Conservation (phyloP, 257 asterid species). For the Fraxinus excelsior region DNA sequence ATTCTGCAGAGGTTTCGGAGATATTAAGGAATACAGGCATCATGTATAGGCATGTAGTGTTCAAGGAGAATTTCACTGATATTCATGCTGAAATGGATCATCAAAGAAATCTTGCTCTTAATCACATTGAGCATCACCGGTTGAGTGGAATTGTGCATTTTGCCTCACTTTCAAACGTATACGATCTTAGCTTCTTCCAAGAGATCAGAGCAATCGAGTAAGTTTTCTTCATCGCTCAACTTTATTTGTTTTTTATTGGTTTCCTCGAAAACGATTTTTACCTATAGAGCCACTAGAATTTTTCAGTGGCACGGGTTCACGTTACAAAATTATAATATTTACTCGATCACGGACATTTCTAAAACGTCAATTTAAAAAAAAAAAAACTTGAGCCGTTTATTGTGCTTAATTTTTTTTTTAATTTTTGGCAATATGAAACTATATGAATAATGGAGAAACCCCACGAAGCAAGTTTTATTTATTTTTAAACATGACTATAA, state of each 20-base stretch:
- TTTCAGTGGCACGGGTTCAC: too few relatives aligned
- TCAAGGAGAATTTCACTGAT: constrained; percentile 77
- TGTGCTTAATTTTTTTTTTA: too few relatives aligned
- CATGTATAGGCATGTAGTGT: constrained; percentile 85
- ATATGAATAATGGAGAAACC: too few relatives aligned
- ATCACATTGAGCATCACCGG: constrained; percentile 87
- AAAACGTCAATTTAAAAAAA: too few relatives aligned
- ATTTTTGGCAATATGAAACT: too few relatives aligned
- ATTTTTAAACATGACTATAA: too few relatives aligned
- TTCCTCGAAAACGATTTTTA: neutral
- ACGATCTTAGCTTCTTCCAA: constrained; percentile 80
- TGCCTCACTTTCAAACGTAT: constrained; percentile 73
- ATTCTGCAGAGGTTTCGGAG: constrained; percentile 57
- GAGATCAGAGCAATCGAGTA: constrained; percentile 78
- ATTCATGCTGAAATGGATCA: constrained; percentile 65
- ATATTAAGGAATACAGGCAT: constrained; percentile 68
- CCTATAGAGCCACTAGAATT: neutral
- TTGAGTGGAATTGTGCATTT: constrained; percentile 89
- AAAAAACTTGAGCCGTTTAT: too few relatives aligned
- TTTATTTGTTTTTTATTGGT: neutral
- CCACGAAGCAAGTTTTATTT: too few relatives aligned
- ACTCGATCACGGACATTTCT: too few relatives aligned
- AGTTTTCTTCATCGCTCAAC: constrained; percentile 25
- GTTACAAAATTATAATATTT: too few relatives aligned
- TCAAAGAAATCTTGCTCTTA: constrained; percentile 79